phyloP scores from a whole-genome alignment of 352 stramenopile species.

The Phytophthora cryptogea region DNA sequence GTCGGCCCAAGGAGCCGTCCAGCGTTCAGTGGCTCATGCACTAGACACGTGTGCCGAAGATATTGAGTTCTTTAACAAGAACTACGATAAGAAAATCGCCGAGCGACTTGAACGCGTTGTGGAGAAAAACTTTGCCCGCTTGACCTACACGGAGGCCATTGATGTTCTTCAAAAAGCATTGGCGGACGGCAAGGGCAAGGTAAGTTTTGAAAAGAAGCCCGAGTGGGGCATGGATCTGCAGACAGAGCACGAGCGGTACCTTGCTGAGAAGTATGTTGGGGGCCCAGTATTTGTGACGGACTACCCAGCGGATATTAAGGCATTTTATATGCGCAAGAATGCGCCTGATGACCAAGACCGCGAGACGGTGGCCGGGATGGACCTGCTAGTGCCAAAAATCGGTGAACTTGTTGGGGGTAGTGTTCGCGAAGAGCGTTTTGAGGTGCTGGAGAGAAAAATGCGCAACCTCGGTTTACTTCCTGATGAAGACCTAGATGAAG shows the following conservation, averaged over 20 bases:
- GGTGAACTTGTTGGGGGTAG: slow-evolving; percentile 97
- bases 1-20: slow-evolving; percentile 93
- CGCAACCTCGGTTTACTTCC: slow-evolving; percentile 50
- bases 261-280: slow-evolving; percentile 87
- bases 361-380: slow-evolving; percentile 97
- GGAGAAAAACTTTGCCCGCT: slow-evolving; percentile 88
- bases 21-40: slow-evolving; percentile 83
- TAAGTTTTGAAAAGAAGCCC: slow-evolving; percentile 84
- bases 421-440: slow-evolving; percentile 94
- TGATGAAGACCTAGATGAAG: slow-evolving; percentile 75
- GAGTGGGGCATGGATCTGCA: slow-evolving; percentile 97
- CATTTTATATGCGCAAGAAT: slow-evolving; percentile 99
- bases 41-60: slow-evolving; percentile 91
- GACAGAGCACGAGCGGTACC: slow-evolving; percentile 96
- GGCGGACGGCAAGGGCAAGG: slow-evolving; percentile 33
- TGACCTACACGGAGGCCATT: slow-evolving; percentile 96
- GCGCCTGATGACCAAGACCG: slow-evolving; percentile 69
- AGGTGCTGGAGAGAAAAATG: slow-evolving; percentile 87
- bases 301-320: slow-evolving; percentile 98
- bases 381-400: slow-evolving; percentile 96
- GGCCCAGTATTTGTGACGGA: slow-evolving; percentile 97
- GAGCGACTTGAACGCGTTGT: slow-evolving; percentile 84
- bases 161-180: slow-evolving; percentile 88
- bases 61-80: slow-evolving; percentile 93
- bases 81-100: slow-evolving; percentile 86